These are phyloP conservation scores for Eudorina sp. DNA, from an alignment of 139 green algal genomes.

Conservation along the genomic window DNA sequence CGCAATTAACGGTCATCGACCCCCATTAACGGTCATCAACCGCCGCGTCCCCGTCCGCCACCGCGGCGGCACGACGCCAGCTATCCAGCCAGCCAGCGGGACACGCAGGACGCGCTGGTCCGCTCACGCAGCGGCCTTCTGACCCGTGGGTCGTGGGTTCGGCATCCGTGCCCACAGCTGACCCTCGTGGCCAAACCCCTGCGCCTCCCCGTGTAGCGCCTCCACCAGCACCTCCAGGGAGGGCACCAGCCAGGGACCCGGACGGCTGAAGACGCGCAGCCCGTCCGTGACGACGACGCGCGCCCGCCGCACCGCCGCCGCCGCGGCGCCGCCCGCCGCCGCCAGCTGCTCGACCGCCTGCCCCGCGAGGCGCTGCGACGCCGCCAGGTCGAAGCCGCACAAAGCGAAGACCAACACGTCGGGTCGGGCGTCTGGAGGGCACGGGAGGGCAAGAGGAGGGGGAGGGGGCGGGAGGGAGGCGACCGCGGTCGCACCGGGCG, in stretches of 20 bases:
- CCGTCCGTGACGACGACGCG: conserved; percentile 61
- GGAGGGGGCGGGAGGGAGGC: not conserved
- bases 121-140: not conserved
- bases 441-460: not conserved
- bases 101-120: not conserved
- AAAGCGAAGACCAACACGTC: conserved; percentile 78
- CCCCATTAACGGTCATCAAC: not conserved
- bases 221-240: conserved; percentile 68
- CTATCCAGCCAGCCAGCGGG: not conserved
- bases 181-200: conserved; percentile 65
- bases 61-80: not conserved
- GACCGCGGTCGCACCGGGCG: too few species aligned
- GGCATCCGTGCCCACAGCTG: conserved; percentile 50
- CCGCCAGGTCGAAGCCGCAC: conserved; percentile 66
- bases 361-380: conserved; percentile 22
- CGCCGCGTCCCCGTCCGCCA: not conserved
- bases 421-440: conserved; percentile 19
- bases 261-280: conserved; percentile 59
- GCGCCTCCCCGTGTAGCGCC: conserved; percentile 61
- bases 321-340: not conserved
- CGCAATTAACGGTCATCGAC: not conserved
- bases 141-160: not conserved
- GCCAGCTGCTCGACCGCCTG: conserved; percentile 38
- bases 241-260: conserved; percentile 59
- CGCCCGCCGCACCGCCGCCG: not conserved